Evolutionary conservation across 257 asterid genomes (phyloP).

Genomic region (Nicotiana obtusifolia): DNA sequence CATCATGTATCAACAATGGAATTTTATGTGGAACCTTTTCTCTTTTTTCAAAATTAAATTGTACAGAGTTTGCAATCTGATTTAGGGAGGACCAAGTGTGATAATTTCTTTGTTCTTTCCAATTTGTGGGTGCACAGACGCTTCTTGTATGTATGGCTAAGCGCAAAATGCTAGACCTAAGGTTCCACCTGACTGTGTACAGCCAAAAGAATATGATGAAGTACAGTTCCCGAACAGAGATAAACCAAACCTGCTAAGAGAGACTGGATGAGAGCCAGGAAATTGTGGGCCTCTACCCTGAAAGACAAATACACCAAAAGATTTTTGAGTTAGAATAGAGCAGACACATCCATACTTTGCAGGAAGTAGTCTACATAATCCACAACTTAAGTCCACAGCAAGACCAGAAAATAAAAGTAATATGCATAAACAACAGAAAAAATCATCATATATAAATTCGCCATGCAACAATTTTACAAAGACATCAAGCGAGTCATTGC

Average conservation of each 20-base stretch:
- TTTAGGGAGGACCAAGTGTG: background rate
- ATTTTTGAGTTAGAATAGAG: constrained; percentile 7
- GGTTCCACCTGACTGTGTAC: background rate
- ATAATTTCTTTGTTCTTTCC: background rate
- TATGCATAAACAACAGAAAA: background rate
- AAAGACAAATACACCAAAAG: constrained; percentile 17
- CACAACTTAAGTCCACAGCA: background rate
- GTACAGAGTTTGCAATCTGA: background rate
- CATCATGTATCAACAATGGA: background rate
- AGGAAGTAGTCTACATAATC: background rate
- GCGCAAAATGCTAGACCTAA: background rate
- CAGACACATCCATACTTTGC: background rate
- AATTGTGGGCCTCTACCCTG: constrained; percentile 74
- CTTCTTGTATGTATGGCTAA: background rate
- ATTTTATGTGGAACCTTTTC: background rate
- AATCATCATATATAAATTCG: background rate
- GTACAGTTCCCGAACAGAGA: constrained; percentile 11
- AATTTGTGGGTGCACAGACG: background rate
- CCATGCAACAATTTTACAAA: background rate
- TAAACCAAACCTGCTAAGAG: constrained; percentile 68
- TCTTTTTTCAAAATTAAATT: background rate
- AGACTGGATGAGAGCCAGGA: constrained; percentile 99
- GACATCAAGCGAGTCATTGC: background rate
- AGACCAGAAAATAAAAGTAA: background rate
- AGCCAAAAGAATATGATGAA: constrained; percentile 2